A percentile compares a stretch with the other conserved stretches of the same genome.
phyloP scores from a whole-genome alignment of 2,329 filamentous ascomycete species.

The Beauveria pseudobassiana region DNA sequence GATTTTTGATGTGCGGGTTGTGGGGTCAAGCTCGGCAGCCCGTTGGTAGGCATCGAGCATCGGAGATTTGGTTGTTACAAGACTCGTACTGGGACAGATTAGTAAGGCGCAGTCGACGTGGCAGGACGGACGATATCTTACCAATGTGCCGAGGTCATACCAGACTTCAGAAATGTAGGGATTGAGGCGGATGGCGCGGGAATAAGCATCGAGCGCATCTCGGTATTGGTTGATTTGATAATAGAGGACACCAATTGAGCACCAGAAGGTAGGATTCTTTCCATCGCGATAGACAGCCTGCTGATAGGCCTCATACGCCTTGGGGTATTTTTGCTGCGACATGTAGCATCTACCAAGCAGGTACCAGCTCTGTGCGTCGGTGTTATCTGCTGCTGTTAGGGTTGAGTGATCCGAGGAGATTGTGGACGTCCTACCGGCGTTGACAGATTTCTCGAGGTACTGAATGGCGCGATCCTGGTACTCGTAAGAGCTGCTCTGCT shows the following conservation, averaged over 20 bases:
- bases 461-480: constrained; percentile 96
- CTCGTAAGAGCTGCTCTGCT: constrained; percentile 83
- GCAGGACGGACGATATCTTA: constrained; percentile 41
- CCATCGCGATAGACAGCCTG: constrained; percentile 98
- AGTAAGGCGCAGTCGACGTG: constrained; percentile 21
- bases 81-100: constrained; percentile 69
- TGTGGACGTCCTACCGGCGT: constrained; percentile 58
- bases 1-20: constrained; percentile 94
- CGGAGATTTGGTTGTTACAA: constrained; percentile 96
- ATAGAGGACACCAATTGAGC: constrained; percentile 96
- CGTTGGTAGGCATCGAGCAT: constrained; percentile 92
- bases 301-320: constrained; percentile 97
- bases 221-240: constrained; percentile 99
- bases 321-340: constrained; percentile 98
- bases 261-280: constrained; percentile 98
- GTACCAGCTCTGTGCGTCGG: constrained; percentile 97
- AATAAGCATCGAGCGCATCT: constrained; percentile 95
- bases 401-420: not conserved
- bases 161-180: constrained; percentile 98
- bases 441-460: constrained; percentile 93
- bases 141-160: constrained; percentile 94
- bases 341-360: constrained; percentile 96
- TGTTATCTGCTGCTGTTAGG: constrained; percentile 60
- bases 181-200: constrained; percentile 89
- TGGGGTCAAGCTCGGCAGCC: constrained; percentile 83